Percentiles rank a stretch among this genome's conserved stretches.
Conservation (phyloP, 2,329 filamentous ascomycete genomes). For the Alternaria atra region DNA sequence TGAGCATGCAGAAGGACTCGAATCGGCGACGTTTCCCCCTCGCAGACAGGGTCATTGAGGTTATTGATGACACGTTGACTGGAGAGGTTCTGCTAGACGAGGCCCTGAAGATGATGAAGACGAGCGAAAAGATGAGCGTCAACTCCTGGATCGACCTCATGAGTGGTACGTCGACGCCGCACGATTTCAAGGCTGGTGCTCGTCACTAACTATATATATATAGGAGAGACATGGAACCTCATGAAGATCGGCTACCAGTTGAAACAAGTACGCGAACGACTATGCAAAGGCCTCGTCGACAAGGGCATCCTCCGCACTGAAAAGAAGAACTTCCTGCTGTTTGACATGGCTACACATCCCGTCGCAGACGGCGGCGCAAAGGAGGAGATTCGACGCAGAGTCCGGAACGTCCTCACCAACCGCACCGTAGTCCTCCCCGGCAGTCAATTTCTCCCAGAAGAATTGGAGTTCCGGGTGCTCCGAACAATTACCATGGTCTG, state of each 20-base stretch:
- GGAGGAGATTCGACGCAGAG: constrained; percentile 92
- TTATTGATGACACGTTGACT: constrained; percentile 94
- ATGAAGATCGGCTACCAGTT: constrained; percentile 99
- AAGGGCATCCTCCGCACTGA: constrained; percentile 98
- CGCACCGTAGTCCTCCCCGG: constrained; percentile 89
- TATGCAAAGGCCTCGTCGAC: constrained; percentile 97
- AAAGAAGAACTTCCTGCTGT: constrained; percentile 98
- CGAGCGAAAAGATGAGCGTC: constrained; percentile 99
- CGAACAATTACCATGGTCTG: constrained; percentile 96
- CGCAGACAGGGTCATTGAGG: constrained; percentile 93
- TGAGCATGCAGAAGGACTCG: constrained; percentile 98
- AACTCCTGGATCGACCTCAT: constrained; percentile 99
- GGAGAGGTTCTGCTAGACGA: constrained; percentile 97
- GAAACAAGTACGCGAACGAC: constrained; percentile 96
- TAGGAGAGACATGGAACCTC: constrained; percentile 98
- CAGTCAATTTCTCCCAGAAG: constrained; percentile 90
- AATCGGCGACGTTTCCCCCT: constrained; percentile 90
- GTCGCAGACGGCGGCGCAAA: constrained; percentile 96
- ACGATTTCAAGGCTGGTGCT: background rate
- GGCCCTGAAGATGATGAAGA: constrained; percentile 99
- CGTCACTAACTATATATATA: constrained; percentile 29
- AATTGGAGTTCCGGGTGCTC: constrained; percentile 91
- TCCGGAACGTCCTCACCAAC: constrained; percentile 90
- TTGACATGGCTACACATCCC: constrained; percentile 99
- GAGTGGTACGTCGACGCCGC: constrained; percentile 73